These are phyloP conservation scores for Trichoderma pleuroti DNA, from an alignment of 2,329 filamentous ascomycete species.

Conservation along the genomic window DNA sequence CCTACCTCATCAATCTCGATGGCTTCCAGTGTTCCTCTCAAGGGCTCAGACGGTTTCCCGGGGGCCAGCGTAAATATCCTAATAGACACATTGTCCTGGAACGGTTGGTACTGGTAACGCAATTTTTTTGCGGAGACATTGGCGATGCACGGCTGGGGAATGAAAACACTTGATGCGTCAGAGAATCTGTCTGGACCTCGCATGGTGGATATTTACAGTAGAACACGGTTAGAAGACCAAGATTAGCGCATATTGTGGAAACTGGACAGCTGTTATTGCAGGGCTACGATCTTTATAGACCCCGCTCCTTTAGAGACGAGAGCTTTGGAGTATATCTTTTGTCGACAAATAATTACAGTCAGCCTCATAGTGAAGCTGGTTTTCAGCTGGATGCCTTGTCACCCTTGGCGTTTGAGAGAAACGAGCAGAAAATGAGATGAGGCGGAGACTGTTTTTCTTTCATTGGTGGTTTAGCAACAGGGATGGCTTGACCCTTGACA, in stretches of 20 bases:
- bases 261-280: not conserved
- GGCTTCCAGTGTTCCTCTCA: not conserved
- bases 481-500: not conserved
- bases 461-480: not conserved
- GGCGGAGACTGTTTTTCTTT: not conserved
- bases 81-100: not conserved
- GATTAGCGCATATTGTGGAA: not conserved
- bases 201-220: not conserved
- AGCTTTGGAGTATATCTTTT: not conserved
- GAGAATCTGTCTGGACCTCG: not conserved
- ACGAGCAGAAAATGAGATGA: not conserved
- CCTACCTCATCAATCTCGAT: not conserved
- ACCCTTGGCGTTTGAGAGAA: not conserved
- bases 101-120: not conserved
- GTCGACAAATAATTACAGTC: not conserved
- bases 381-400: not conserved
- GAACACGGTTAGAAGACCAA: not conserved
- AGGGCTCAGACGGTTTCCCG: not conserved
- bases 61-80: not conserved
- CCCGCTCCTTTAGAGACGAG: not conserved
- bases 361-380: not conserved
- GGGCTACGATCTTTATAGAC: not conserved
- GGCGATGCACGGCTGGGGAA: not conserved
- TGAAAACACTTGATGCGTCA: not conserved
- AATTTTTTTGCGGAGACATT: not conserved